Evolutionary conservation across 2,329 filamentous ascomycete genomes (phyloP), one percentile per base, ranked within the genome.

Genomic region (Botryotinia convoluta): DNA sequence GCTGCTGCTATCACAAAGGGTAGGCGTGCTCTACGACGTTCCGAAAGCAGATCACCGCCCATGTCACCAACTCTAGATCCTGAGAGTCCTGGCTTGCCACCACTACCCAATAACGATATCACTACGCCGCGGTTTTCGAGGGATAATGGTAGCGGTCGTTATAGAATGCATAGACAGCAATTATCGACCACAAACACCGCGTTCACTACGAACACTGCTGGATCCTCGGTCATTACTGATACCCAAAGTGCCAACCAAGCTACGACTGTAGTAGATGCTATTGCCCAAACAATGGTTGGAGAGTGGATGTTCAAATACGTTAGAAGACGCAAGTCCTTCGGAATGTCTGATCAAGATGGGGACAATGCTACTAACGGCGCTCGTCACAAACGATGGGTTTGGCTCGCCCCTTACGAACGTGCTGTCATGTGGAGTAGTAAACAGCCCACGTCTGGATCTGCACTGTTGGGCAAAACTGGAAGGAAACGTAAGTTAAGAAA

Each of bases 361-460:
- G 90, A 93, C 82, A 90, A 92, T 74, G 86, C 85, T 32, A 87
- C 85, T 75, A 87, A 85, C 76, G 89, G 87, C 78, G 89, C 89
- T 77, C 92, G 96, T 44, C 96, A 99, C 82, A 98, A 95, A 84
- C 89, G 96, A 82, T 99, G 96, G 96, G 96, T 99, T 2, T 99
- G 96, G 96, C 88, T 99, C 76, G 96, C 95, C 29, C 96, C 96
- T 4, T 98, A 99, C 80, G 96, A 99, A 83, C 88, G 95, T 75
- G 92, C 95, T 20, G 95, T 99, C 74, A 93, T 99, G 82, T 99
- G 96, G 96, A 98, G 95, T 83, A 97, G 92, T 86, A 98, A 97
- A 86, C 96, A 99, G 83, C 96, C 96, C 26, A 93, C 91, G 16
- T 94, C 91, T 78, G 94, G 95, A 45, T 92, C 90, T 78, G 95